These are phyloP conservation scores for Crotalaria pallida DNA, from an alignment of 306 rosid genomes.

Conservation along the genomic window DNA sequence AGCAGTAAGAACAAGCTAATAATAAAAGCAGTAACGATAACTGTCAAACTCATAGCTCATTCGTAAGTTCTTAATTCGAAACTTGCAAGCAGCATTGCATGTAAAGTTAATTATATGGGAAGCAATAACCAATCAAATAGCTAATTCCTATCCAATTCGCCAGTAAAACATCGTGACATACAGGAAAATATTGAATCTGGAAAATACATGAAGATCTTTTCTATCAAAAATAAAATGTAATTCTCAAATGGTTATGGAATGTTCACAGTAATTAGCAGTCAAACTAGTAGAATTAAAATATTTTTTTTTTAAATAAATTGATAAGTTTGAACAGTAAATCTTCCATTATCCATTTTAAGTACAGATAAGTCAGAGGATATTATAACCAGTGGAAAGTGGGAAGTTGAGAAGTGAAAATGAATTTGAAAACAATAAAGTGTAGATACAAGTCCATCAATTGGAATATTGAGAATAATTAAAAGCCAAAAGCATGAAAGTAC, in stretches of 20 bases:
- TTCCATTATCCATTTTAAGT: not conserved
- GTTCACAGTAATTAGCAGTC: not conserved
- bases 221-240: not conserved
- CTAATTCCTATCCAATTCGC: not conserved
- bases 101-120: not conserved
- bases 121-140: not conserved
- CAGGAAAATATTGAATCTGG: not conserved
- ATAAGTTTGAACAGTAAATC: not conserved
- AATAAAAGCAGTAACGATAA: not conserved
- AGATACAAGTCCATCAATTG: not conserved
- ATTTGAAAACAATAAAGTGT: not conserved
- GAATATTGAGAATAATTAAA: not conserved
- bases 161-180: not conserved
- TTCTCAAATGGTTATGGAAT: not conserved
- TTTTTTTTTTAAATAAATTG: too few species aligned
- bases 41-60: not conserved
- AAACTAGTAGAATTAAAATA: not conserved
- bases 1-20: not conserved
- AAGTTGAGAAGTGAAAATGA: not conserved
- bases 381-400: not conserved
- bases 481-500: not conserved
- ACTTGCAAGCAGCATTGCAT: not conserved
- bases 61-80: not conserved
- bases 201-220: not conserved
- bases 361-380: not conserved